A percentile compares a stretch with the other conserved stretches of the same genome.
Evolutionary conservation across 2,329 filamentous ascomycete species (phyloP).

Genomic region (Aciculosporium take): DNA sequence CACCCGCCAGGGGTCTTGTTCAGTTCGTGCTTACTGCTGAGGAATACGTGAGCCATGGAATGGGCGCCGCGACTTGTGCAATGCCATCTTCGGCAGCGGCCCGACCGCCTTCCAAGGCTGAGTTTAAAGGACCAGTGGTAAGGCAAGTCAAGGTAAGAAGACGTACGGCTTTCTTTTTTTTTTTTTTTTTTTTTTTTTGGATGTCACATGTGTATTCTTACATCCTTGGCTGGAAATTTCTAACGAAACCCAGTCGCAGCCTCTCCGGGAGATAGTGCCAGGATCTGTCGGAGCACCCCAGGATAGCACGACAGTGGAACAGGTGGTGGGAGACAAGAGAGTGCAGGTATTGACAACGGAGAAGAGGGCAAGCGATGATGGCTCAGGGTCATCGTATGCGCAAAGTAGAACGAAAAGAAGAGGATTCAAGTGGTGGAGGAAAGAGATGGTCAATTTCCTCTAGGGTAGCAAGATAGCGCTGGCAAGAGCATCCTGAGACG

Average conservation of each 20-base stretch:
- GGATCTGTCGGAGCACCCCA: neutral
- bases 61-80: conserved; percentile 54
- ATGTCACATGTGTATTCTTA: too few species aligned
- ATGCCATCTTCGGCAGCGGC: conserved; percentile 11
- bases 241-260: neutral
- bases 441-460: neutral
- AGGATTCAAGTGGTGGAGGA: conserved; percentile 4
- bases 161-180: neutral
- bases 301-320: neutral
- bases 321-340: neutral
- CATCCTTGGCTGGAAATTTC: neutral
- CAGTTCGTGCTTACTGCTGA: conserved; percentile 57
- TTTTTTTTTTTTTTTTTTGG: neutral
- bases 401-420: conserved; percentile 6
- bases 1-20: conserved; percentile 52
- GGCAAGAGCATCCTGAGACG: neutral
- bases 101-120: neutral
- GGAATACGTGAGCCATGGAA: conserved; percentile 56
- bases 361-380: neutral
- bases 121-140: neutral
- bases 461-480: neutral
- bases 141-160: neutral
- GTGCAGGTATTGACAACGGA: neutral
- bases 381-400: neutral
- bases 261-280: neutral